Percentiles rank a stretch among this genome's conserved stretches.
Evolutionary conservation across 805 yeast species (phyloP).

Genomic region (Saturnispora ahearnii): DNA sequence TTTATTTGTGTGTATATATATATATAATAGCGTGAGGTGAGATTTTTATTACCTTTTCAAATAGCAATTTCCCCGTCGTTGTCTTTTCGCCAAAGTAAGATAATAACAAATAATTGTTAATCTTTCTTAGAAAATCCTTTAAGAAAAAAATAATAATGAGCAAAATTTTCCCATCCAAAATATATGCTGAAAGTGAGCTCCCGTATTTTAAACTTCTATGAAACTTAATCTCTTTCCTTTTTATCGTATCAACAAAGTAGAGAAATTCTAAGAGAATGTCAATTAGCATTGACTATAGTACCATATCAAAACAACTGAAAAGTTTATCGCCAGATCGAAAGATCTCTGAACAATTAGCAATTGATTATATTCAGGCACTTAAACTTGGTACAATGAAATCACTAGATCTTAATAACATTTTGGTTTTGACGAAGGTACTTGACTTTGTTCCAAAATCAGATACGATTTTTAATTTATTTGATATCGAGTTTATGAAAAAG

Average conservation of each 20-base stretch:
- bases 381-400: background rate
- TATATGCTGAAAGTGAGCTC: too few relatives aligned
- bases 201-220: background rate
- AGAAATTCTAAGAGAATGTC: background rate
- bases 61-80: too few relatives aligned
- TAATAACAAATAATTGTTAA: too few relatives aligned
- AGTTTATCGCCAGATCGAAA: constrained; percentile 15
- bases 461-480: constrained; percentile 16
- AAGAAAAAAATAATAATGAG: too few relatives aligned
- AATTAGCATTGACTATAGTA: constrained; percentile 15
- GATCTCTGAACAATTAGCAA: background rate
- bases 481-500: constrained; percentile 17
- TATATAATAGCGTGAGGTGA: too few relatives aligned
- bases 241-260: background rate
- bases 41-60: too few relatives aligned
- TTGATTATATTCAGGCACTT: background rate
- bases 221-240: background rate
- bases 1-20: too few relatives aligned
- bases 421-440: constrained; percentile 43
- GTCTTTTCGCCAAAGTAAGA: too few relatives aligned
- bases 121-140: too few relatives aligned
- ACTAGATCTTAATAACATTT: constrained; percentile 38
- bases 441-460: constrained; percentile 36
- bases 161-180: too few relatives aligned
- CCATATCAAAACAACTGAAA: constrained; percentile 22